Evolutionary conservation across 1,139 yeast species (phyloP).

Genomic region (Casaregolazyma lundiana): DNA sequence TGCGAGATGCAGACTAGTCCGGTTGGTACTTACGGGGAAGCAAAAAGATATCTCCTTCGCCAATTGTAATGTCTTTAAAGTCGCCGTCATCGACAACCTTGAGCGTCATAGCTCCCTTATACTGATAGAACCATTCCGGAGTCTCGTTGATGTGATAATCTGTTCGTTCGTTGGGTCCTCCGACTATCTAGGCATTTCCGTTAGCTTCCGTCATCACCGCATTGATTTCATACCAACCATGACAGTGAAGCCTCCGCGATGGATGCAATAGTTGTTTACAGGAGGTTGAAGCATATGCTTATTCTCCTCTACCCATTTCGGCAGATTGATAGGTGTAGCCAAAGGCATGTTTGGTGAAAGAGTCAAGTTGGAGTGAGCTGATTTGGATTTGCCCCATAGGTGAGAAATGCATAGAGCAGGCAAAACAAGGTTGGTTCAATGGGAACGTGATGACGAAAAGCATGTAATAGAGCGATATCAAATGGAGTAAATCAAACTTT

Average conservation of each 20-base stretch:
- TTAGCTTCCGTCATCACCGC: constrained; percentile 2
- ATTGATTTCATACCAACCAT: constrained; percentile 55
- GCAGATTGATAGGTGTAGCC: constrained; percentile 65
- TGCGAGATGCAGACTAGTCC: neutral
- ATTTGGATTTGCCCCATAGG: neutral
- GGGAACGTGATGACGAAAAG: too few species aligned
- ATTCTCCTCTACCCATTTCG: constrained; percentile 78
- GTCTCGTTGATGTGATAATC: constrained; percentile 93
- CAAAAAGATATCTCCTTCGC: constrained; percentile 83
- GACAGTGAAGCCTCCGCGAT: constrained; percentile 86
- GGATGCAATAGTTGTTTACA: constrained; percentile 84
- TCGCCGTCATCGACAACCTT: constrained; percentile 80
- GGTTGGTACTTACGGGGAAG: constrained; percentile 45
- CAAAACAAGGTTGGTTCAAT: neutral
- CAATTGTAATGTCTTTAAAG: constrained; percentile 68
- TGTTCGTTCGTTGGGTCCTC: constrained; percentile 92
- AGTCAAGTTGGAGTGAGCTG: neutral
- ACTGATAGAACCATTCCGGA: constrained; percentile 88
- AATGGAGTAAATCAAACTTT: too few species aligned
- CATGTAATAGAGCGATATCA: too few species aligned
- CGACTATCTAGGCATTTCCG: constrained; percentile 50
- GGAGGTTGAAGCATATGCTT: constrained; percentile 78
- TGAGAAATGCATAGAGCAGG: neutral
- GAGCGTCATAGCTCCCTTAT: constrained; percentile 80
- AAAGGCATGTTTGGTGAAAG: constrained; percentile 42